These are phyloP conservation scores for Dactylellina sp. DNA, from an alignment of 2,329 filamentous ascomycete species.

Conservation along the genomic window DNA sequence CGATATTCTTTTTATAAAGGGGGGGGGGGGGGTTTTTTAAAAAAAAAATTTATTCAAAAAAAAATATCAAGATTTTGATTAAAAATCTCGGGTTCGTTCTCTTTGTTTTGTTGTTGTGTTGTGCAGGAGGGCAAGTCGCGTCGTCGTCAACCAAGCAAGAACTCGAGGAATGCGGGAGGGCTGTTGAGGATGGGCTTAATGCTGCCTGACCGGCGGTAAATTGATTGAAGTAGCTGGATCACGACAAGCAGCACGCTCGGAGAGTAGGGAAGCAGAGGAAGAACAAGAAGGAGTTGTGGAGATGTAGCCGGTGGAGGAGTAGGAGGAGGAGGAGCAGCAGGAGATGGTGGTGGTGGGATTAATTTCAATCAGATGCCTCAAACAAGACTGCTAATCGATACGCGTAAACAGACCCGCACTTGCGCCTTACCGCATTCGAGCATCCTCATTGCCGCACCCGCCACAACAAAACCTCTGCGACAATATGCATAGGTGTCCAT, in stretches of 20 bases:
- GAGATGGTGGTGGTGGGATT: conserved; percentile 8
- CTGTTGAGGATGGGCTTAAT: background rate
- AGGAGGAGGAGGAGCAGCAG: too few relatives aligned
- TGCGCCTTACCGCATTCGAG: background rate
- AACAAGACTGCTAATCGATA: conserved; percentile 35
- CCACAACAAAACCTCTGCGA: background rate
- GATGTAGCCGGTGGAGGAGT: too few relatives aligned
- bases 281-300: too few relatives aligned
- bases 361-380: conserved; percentile 43
- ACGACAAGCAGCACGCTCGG: too few relatives aligned
- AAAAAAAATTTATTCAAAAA: background rate
- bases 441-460: background rate
- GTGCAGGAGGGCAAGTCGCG: background rate
- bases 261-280: too few relatives aligned
- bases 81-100: too few relatives aligned
- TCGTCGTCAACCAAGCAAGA: background rate
- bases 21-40: background rate
- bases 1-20: background rate
- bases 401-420: conserved; percentile 8
- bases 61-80: too few relatives aligned
- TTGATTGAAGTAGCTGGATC: too few relatives aligned
- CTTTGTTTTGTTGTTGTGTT: background rate
- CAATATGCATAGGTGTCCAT: too few relatives aligned
- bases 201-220: too few relatives aligned
- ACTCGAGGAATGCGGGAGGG: background rate